phyloP scores from a whole-genome alignment of 2,329 filamentous ascomycete species.

The Penicillium sp. region DNA sequence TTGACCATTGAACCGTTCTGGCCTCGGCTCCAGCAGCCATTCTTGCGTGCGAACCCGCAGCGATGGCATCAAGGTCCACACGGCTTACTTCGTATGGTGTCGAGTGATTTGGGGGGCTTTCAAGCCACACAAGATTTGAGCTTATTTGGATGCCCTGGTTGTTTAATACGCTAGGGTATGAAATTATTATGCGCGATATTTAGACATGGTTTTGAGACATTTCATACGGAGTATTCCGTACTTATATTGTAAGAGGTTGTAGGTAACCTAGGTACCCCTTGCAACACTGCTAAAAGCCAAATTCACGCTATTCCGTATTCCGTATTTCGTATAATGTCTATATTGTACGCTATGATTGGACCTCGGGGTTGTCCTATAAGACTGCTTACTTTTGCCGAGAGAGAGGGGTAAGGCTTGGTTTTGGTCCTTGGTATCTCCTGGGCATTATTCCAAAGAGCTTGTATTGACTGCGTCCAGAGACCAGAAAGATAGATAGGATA shows the following conservation, averaged over 20 bases:
- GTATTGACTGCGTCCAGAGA: not conserved
- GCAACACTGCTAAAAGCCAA: not conserved
- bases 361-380: not conserved
- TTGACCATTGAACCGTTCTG: not conserved
- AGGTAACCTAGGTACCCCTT: not conserved
- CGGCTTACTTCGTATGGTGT: not conserved
- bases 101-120: not conserved
- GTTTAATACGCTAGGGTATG: not conserved
- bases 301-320: no score
- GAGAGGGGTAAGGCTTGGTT: not conserved
- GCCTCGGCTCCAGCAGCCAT: not conserved
- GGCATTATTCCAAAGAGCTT: not conserved
- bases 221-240: not conserved
- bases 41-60: constrained; percentile 11
- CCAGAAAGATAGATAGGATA: not conserved
- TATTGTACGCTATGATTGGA: not conserved
- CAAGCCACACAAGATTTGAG: constrained; percentile 3
- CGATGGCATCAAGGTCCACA: constrained; percentile 8
- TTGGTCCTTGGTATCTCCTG: not conserved
- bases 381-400: not conserved
- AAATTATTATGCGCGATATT: not conserved
- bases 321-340: not conserved
- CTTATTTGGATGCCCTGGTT: not conserved
- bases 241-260: no score
- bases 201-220: no score